phyloP scores from a whole-genome alignment of 2,329 filamentous ascomycete species.

The Dryadomyces sulphureus region DNA sequence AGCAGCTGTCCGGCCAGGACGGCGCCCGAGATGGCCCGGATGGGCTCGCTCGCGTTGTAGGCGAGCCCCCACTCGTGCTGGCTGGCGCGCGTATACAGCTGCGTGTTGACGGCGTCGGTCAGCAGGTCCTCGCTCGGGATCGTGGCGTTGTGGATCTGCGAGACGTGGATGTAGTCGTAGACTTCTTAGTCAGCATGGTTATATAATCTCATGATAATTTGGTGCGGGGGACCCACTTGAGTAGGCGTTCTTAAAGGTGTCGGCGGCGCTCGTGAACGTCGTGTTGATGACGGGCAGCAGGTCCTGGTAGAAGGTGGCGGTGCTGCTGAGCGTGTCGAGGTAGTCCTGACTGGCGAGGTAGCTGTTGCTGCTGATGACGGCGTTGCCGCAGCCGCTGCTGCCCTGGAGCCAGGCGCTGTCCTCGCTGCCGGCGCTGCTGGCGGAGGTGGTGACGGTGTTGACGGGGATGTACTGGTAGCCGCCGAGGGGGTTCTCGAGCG shows the following conservation, averaged over 20 bases:
- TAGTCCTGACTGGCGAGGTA: constrained; percentile 37
- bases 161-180: constrained; percentile 46
- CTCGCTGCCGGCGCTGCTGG: constrained; percentile 40
- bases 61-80: constrained; percentile 70
- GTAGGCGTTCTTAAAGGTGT: constrained; percentile 46
- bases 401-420: constrained; percentile 44
- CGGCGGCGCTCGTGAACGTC: constrained; percentile 29
- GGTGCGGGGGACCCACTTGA: constrained; percentile 39
- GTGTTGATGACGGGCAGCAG: constrained; percentile 40
- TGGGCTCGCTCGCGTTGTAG: constrained; percentile 60
- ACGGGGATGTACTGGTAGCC: constrained; percentile 80
- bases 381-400: constrained; percentile 38
- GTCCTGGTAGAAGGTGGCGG: constrained; percentile 43
- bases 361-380: constrained; percentile 37
- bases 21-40: constrained; percentile 41
- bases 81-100: constrained; percentile 62
- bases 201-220: too few species aligned
- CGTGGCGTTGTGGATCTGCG: constrained; percentile 41
- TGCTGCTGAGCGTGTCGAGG: constrained; percentile 26
- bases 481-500: constrained; percentile 50
- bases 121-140: constrained; percentile 47
- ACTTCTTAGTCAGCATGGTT: too few species aligned
- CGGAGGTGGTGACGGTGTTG: constrained; percentile 38
- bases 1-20: constrained; percentile 42
- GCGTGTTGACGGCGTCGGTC: constrained; percentile 39